Evolutionary conservation across 495 filamentous ascomycete species (phyloP).

Genomic region (Hypoxylon lenormandii): DNA sequence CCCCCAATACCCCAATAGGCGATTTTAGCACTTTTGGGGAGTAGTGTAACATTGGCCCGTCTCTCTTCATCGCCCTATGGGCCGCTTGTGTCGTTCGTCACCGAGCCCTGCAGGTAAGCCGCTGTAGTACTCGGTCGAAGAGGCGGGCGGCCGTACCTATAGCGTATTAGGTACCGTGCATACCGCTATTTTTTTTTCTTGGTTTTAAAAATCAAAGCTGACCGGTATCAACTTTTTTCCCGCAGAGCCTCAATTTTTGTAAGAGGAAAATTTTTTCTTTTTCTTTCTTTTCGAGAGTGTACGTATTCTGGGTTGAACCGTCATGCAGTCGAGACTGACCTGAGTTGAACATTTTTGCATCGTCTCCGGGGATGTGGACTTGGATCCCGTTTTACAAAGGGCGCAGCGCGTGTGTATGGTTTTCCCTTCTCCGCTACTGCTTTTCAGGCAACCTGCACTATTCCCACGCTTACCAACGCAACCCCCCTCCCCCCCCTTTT

Average conservation of each 20-base stretch:
- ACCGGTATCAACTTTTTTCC: constrained; percentile 4
- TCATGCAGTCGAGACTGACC: neutral
- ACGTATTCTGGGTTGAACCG: constrained; percentile 43
- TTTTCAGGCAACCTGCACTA: constrained; percentile 25
- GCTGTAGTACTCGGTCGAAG: constrained; percentile 22
- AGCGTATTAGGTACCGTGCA: constrained; percentile 11
- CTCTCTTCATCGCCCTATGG: constrained; percentile 14
- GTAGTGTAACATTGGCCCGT: neutral
- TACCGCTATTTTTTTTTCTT: neutral
- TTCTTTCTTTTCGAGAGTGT: neutral
- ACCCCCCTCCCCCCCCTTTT: constrained; percentile 12
- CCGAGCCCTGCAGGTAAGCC: constrained; percentile 41
- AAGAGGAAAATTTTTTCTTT: constrained; percentile 24
- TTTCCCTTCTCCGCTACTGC: constrained; percentile 6
- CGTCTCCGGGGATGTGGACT: constrained; percentile 27
- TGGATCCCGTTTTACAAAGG: constrained; percentile 9
- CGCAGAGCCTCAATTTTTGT: constrained; percentile 38
- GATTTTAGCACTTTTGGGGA: neutral
- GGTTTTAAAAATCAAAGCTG: constrained; percentile 6
- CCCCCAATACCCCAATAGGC: constrained; percentile 18
- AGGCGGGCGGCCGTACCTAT: neutral
- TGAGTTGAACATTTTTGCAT: constrained; percentile 1
- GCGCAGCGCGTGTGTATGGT: constrained; percentile 3
- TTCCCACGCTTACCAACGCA: constrained; percentile 30
- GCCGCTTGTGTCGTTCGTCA: constrained; percentile 33